These are phyloP conservation scores for Glaciozyma antarctica DNA, from an alignment of 768 basidiomycete species.

Conservation along the genomic window DNA sequence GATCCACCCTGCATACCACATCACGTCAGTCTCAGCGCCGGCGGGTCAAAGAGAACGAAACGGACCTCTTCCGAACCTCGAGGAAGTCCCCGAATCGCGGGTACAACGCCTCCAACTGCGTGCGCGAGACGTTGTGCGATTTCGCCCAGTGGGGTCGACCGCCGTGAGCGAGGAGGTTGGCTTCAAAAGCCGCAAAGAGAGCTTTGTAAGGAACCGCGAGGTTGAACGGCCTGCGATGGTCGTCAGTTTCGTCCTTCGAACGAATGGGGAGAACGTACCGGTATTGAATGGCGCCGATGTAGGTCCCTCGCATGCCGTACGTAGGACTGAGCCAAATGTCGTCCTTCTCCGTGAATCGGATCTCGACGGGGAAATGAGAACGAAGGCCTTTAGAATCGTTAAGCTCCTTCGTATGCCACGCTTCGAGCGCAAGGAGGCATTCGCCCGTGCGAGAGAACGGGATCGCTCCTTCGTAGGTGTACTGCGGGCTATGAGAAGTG, in stretches of 20 bases:
- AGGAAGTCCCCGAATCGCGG: slow-evolving; percentile 72
- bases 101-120: slow-evolving; percentile 58
- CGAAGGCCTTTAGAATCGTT: slow-evolving; percentile 62
- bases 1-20: slow-evolving; percentile 49
- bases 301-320: slow-evolving; percentile 65
- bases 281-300: slow-evolving; percentile 97
- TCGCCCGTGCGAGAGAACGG: slow-evolving; percentile 58
- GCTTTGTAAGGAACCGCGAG: slow-evolving; percentile 63
- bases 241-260: slow-evolving; percentile 41
- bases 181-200: slow-evolving; percentile 67
- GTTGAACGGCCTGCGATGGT: slow-evolving; percentile 60
- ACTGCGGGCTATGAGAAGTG: slow-evolving; percentile 36
- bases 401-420: slow-evolving; percentile 62
- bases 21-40: too few relatives aligned
- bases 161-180: slow-evolving; percentile 55
- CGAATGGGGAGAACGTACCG: slow-evolving; percentile 52
- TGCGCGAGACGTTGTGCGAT: slow-evolving; percentile 62
- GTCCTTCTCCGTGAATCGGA: slow-evolving; percentile 76
- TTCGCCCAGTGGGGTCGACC: slow-evolving; percentile 98
- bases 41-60: too few relatives aligned
- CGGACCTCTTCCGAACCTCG: slow-evolving; percentile 47
- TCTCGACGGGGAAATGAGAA: slow-evolving; percentile 86
- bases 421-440: slow-evolving; percentile 61
- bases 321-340: slow-evolving; percentile 93
- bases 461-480: slow-evolving; percentile 92